Percentiles rank a stretch among this genome's conserved stretches.
phyloP scores from a whole-genome alignment of 805 yeast species.

The Metschnikowia cubensis region DNA sequence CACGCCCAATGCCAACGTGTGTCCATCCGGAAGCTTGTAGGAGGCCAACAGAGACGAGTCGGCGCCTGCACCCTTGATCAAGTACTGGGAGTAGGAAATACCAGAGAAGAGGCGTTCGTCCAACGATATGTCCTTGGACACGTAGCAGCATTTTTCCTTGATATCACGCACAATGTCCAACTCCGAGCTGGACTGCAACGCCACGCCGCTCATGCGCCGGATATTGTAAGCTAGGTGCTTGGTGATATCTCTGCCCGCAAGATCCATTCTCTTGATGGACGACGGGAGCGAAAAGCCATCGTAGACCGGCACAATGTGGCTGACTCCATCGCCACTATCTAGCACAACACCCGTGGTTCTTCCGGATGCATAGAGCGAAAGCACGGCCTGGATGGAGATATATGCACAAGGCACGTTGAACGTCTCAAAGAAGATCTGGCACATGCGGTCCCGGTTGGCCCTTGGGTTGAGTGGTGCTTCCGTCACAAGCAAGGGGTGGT shows the following conservation, averaged over 20 bases:
- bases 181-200: slow-evolving; percentile 69
- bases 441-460: slow-evolving; percentile 53
- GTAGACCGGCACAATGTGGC: slow-evolving; percentile 82
- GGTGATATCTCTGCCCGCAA: slow-evolving; percentile 86
- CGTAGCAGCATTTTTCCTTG: slow-evolving; percentile 71
- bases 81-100: slow-evolving; percentile 17
- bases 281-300: slow-evolving; percentile 81
- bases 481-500: slow-evolving; percentile 83
- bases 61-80: slow-evolving; percentile 18
- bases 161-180: slow-evolving; percentile 73
- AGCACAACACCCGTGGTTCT: slow-evolving; percentile 86
- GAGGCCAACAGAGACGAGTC: slow-evolving; percentile 26
- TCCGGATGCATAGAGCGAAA: slow-evolving; percentile 83
- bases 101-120: slow-evolving; percentile 50
- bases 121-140: slow-evolving; percentile 51
- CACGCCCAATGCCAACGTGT: slow-evolving; percentile 55
- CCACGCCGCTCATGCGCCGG: slow-evolving; percentile 59
- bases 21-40: slow-evolving; percentile 84
- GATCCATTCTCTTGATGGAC: slow-evolving; percentile 67
- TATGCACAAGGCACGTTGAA: slow-evolving; percentile 76
- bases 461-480: slow-evolving; percentile 85
- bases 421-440: slow-evolving; percentile 66
- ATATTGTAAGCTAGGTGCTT: slow-evolving; percentile 66
- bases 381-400: slow-evolving; percentile 69
- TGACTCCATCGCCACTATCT: slow-evolving; percentile 92